A percentile compares a stretch with the other conserved stretches of the same genome.
phyloP scores from a whole-genome alignment of 495 filamentous ascomycete genomes.

The Neurospora sp. region DNA sequence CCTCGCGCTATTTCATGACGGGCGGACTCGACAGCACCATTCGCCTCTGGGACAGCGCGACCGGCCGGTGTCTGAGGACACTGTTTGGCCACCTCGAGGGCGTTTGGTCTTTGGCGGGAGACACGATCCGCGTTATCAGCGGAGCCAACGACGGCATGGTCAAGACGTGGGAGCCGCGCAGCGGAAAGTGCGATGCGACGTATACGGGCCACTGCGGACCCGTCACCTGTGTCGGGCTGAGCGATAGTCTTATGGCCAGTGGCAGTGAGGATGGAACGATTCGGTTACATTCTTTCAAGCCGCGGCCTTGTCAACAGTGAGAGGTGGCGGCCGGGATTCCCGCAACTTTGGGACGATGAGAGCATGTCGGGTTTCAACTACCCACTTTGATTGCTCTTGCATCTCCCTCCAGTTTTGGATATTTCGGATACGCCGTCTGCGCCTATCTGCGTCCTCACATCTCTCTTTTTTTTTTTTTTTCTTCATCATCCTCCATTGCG shows the following conservation, averaged over 20 bases:
- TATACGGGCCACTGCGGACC: slow-evolving; percentile 83
- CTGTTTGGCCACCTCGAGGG: slow-evolving; percentile 96
- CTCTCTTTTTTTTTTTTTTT: neutral
- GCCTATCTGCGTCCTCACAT: neutral
- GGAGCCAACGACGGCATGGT: slow-evolving; percentile 91
- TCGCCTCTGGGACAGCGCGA: slow-evolving; percentile 83
- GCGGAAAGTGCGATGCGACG: slow-evolving; percentile 82
- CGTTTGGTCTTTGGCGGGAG: slow-evolving; percentile 88
- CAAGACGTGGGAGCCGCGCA: slow-evolving; percentile 91
- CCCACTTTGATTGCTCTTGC: neutral
- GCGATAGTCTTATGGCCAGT: slow-evolving; percentile 76
- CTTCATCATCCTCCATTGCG: neutral
- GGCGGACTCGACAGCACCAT: slow-evolving; percentile 85
- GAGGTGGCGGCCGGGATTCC: slow-evolving; percentile 26
- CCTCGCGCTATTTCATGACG: slow-evolving; percentile 84
- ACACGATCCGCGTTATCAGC: slow-evolving; percentile 78
- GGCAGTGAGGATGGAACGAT: slow-evolving; percentile 91
- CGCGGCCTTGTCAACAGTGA: neutral
- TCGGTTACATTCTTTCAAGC: slow-evolving; percentile 72
- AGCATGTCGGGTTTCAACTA: slow-evolving; percentile 7
- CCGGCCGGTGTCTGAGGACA: slow-evolving; percentile 71
- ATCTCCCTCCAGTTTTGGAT: neutral
- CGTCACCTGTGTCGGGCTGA: slow-evolving; percentile 60
- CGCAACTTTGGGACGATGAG: slow-evolving; percentile 26
- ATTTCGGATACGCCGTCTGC: neutral